Conservation (phyloP, 805 yeast genomes). For the Cyberlindnera mississippiensis region DNA sequence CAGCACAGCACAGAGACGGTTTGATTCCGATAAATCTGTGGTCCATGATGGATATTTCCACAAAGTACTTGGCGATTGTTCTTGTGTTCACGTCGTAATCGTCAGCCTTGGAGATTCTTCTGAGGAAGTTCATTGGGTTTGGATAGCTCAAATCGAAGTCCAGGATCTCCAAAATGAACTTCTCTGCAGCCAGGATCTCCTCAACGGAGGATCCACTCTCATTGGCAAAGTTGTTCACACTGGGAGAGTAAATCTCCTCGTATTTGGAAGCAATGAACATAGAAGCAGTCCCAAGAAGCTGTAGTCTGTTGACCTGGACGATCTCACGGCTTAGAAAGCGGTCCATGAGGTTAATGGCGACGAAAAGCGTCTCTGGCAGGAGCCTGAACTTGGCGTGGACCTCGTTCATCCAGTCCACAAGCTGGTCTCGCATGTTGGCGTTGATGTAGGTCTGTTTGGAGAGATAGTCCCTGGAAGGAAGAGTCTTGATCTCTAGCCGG, state of each 20-base stretch:
- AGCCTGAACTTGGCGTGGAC: conserved; percentile 81
- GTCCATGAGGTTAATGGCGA: conserved; percentile 85
- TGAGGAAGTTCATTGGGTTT: conserved; percentile 83
- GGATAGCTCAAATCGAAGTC: conserved; percentile 79
- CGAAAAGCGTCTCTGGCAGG: conserved; percentile 78
- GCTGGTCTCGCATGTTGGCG: conserved; percentile 79
- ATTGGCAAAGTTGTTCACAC: conserved; percentile 79
- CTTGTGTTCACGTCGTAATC: conserved; percentile 81
- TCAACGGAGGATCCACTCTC: conserved; percentile 78
- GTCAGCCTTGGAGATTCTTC: conserved; percentile 88
- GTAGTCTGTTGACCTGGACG: conserved; percentile 75
- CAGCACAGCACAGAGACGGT: conserved; percentile 84
- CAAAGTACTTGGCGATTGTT: conserved; percentile 77
- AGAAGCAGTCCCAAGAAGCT: conserved; percentile 80
- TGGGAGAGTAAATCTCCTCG: conserved; percentile 88
- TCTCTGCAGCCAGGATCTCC: conserved; percentile 80
- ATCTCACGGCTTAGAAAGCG: conserved; percentile 71
- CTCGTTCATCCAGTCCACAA: conserved; percentile 91
- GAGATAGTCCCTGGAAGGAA: conserved; percentile 69
- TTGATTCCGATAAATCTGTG: conserved; percentile 65
- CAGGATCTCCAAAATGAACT: conserved; percentile 65
- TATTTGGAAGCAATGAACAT: conserved; percentile 88
- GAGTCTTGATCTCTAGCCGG: conserved; percentile 59
- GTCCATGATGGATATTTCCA: conserved; percentile 76
- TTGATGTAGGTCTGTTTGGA: conserved; percentile 60